These are phyloP conservation scores for Rhizopogon roseolus DNA, from an alignment of 768 basidiomycete species.

Conservation along the genomic window DNA sequence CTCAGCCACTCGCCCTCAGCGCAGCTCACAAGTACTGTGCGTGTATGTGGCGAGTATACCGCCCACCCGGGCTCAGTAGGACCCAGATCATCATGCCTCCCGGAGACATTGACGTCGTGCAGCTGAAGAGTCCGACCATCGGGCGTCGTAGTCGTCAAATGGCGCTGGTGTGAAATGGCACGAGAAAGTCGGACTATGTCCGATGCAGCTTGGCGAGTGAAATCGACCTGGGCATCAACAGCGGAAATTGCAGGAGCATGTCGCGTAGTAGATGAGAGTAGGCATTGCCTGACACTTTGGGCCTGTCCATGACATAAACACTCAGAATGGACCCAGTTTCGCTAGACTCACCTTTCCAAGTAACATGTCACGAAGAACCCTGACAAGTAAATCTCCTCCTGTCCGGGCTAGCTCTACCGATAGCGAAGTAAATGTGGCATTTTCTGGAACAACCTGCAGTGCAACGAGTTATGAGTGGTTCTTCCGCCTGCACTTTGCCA, in stretches of 20 bases:
- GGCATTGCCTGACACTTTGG: slow-evolving; percentile 41
- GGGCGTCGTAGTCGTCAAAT: slow-evolving; percentile 28
- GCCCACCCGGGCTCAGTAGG: slow-evolving; percentile 36
- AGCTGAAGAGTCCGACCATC: slow-evolving; percentile 37
- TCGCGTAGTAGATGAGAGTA: slow-evolving; percentile 23
- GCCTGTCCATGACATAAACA: slow-evolving; percentile 33
- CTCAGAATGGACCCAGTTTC: not conserved
- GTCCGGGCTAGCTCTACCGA: slow-evolving; percentile 52
- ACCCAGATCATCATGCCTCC: slow-evolving; percentile 5
- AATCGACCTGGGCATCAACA: slow-evolving; percentile 51
- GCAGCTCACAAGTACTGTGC: slow-evolving; percentile 51
- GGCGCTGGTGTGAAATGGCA: slow-evolving; percentile 64
- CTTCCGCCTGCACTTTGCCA: slow-evolving; percentile 1
- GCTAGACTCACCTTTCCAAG: slow-evolving; percentile 41
- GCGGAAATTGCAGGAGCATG: slow-evolving; percentile 59
- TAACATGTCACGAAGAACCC: slow-evolving; percentile 61
- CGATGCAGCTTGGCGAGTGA: slow-evolving; percentile 50
- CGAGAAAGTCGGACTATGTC: slow-evolving; percentile 50
- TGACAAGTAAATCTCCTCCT: slow-evolving; percentile 71
- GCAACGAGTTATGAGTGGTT: not conserved
- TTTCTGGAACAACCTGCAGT: slow-evolving; percentile 46
- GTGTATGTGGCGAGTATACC: slow-evolving; percentile 33
- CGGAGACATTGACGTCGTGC: slow-evolving; percentile 22
- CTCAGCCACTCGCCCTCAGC: slow-evolving; percentile 45
- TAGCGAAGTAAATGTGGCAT: slow-evolving; percentile 49